Base-by-base conservation (phyloP, 2,329 filamentous ascomycete genomes). In the Erysiphe neolycopersici region DNA sequence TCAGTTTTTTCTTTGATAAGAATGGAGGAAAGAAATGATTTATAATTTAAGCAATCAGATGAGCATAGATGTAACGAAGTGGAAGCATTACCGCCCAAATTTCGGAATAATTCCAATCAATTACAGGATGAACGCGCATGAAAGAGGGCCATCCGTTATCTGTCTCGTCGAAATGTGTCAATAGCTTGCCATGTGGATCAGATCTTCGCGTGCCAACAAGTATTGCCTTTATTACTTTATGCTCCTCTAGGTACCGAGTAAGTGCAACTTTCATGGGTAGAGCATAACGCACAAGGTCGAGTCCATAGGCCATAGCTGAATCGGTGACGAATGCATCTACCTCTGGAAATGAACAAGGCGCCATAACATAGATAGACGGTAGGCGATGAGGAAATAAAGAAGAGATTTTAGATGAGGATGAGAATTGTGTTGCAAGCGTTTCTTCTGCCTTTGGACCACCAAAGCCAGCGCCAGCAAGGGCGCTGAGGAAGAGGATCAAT, bases 81-180 rank as follows among this genome's bases (percentile, higher is more conserved):
- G n/a, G 45, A 39, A 42, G 55, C 67, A 81, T 65, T 56, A 91
- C 84, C 16, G 76, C 73, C 89, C 89, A 95, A 44, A 95, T 87
- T 59, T 95, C 87, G 11, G 73, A 71, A 59, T 94, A 93, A 58
- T 89, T 82, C 89, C 89, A 98, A 60, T 98, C 89, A 55, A 98
- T 85, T 10, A 98, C 80, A 0, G 89, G 87, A 60, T 98, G 84
- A 47, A 95, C 68, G 46, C 89, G 73, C 76, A 95, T 85, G 55
- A 95, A 93, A 38, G 67, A 63, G 32, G 89, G 89, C 89, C 89
- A 98, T 2, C 78, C 84, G 32, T 69, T 65, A 60, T 95, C 89
- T 4, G 89, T 98, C 42, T 68, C 70, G 56, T 92, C 81, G 56
- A 95, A 95, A 60, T 80, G 73, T 35, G 70, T 79, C 53, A 98